Conservation (phyloP, 176 grass and related monocot species). For the Ananas comosus region DNA sequence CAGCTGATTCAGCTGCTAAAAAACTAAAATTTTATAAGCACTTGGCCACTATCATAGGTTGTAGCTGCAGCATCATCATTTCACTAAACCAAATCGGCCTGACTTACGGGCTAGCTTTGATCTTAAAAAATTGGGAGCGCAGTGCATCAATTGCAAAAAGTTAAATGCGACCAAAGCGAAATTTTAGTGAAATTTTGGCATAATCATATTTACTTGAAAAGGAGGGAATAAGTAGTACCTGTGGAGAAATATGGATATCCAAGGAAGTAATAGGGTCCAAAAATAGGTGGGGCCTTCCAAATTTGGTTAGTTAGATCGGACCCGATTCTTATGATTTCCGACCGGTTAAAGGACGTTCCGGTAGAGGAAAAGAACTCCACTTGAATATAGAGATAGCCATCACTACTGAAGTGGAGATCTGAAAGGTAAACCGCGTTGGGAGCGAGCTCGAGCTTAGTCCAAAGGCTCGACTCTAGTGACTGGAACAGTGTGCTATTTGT, state of each 20-base stretch:
- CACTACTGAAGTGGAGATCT: constrained; percentile 24
- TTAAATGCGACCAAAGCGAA: too few relatives aligned
- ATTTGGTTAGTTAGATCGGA: constrained; percentile 47
- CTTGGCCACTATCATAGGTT: too few relatives aligned
- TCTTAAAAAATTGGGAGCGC: too few relatives aligned
- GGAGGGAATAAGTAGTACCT: background rate
- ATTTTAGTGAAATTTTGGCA: too few relatives aligned
- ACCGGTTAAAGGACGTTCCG: constrained; percentile 35
- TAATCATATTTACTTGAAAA: background rate
- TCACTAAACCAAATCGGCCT: too few relatives aligned
- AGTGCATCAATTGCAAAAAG: too few relatives aligned
- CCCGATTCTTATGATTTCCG: constrained; percentile 31
- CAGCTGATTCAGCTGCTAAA: too few relatives aligned
- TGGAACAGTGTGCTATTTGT: constrained; percentile 28
- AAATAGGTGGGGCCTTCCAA: constrained; percentile 32
- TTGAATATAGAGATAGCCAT: constrained; percentile 40
- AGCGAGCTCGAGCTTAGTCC: constrained; percentile 21
- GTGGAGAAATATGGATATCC: constrained; percentile 21
- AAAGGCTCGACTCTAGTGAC: constrained; percentile 43
- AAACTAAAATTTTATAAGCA: too few relatives aligned
- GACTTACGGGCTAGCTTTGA: too few relatives aligned
- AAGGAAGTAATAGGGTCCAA: constrained; percentile 71
- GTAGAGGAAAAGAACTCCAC: constrained; percentile 48
- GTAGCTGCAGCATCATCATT: too few relatives aligned
- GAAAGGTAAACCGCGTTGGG: constrained; percentile 52